phyloP scores from a whole-genome alignment of 2,329 filamentous ascomycete species.

The Fusarium proliferatum region DNA sequence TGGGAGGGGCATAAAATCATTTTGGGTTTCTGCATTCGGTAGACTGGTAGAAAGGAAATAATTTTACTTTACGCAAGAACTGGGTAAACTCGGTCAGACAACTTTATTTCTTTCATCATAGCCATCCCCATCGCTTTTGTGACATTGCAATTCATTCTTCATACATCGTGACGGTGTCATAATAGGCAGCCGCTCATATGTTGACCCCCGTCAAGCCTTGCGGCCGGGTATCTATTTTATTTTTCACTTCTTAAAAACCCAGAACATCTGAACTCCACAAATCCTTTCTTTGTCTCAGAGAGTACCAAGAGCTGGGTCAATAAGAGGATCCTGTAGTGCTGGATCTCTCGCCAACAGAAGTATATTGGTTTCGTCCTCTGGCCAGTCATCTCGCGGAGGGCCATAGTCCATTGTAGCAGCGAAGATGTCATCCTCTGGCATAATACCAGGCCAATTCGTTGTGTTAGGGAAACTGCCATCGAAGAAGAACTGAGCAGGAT shows the following conservation, averaged over 20 bases:
- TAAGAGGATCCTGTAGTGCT: slow-evolving; percentile 37
- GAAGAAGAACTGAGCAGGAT: slow-evolving; percentile 36
- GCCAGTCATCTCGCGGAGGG: slow-evolving; percentile 55
- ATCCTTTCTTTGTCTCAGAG: slow-evolving; percentile 6
- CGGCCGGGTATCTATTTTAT: slow-evolving; percentile 41
- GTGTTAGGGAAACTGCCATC: slow-evolving; percentile 27
- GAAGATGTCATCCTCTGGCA: slow-evolving; percentile 50
- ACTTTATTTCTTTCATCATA: slow-evolving; percentile 2
- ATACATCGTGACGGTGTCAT: slow-evolving; percentile 23
- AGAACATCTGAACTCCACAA: slow-evolving; percentile 6
- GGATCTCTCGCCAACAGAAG: slow-evolving; percentile 51
- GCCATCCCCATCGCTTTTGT: not conserved
- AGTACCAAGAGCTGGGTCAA: slow-evolving; percentile 49
- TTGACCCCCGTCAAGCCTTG: slow-evolving; percentile 25
- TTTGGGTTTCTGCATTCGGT: slow-evolving; percentile 13
- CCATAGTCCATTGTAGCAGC: slow-evolving; percentile 49
- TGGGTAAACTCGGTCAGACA: not conserved
- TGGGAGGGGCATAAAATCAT: slow-evolving; percentile 6
- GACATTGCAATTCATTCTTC: slow-evolving; percentile 15
- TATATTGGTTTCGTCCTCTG: slow-evolving; percentile 58
- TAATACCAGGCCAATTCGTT: slow-evolving; percentile 40
- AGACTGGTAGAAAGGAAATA: slow-evolving; percentile 30
- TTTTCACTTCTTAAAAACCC: slow-evolving; percentile 17
- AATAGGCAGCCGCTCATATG: not conserved
- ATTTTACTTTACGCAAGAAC: slow-evolving; percentile 7